These are phyloP conservation scores for Elasticomyces elasticus DNA, from an alignment of 495 filamentous ascomycete genomes.

Conservation along the genomic window DNA sequence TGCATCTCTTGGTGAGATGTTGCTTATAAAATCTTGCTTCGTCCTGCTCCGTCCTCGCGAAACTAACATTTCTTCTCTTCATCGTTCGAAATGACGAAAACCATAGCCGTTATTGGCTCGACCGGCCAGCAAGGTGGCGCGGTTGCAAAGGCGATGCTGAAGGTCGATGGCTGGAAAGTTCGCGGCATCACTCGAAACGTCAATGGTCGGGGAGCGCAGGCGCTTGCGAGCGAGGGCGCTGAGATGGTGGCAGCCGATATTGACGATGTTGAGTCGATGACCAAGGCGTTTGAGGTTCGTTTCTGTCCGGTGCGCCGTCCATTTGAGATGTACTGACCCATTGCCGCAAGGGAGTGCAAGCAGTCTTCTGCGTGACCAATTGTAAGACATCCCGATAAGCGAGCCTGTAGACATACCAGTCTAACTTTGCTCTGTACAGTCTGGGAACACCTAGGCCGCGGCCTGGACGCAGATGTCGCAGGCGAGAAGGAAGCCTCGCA, in stretches of 20 bases:
- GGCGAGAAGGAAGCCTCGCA: conserved; percentile 16
- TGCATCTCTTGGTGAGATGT: no score
- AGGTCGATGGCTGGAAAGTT: conserved; percentile 14
- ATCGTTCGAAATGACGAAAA: neutral
- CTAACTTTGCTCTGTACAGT: no score
- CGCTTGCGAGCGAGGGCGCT: conserved; percentile 9
- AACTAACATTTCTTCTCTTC: neutral
- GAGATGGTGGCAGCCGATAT: conserved; percentile 17
- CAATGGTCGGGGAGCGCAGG: conserved; percentile 2
- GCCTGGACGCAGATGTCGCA: conserved; percentile 4
- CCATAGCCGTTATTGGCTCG: conserved; percentile 11
- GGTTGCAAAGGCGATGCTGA: conserved; percentile 7
- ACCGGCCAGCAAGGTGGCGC: conserved; percentile 17
- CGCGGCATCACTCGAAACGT: conserved; percentile 18
- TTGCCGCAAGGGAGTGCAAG: conserved; percentile 6
- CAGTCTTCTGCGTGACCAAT: conserved; percentile 8
- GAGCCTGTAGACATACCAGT: no score
- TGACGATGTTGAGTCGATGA: conserved; percentile 12
- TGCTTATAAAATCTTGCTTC: no score
- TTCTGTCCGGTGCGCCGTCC: neutral
- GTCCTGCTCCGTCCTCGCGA: neutral
- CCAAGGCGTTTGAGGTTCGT: conserved; percentile 18
- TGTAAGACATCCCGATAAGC: no score
- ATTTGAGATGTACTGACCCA: neutral
- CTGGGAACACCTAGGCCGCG: conserved; percentile 2